phyloP scores from a whole-genome alignment of 2,329 filamentous ascomycete genomes.

The Blumeriella jaapii region DNA sequence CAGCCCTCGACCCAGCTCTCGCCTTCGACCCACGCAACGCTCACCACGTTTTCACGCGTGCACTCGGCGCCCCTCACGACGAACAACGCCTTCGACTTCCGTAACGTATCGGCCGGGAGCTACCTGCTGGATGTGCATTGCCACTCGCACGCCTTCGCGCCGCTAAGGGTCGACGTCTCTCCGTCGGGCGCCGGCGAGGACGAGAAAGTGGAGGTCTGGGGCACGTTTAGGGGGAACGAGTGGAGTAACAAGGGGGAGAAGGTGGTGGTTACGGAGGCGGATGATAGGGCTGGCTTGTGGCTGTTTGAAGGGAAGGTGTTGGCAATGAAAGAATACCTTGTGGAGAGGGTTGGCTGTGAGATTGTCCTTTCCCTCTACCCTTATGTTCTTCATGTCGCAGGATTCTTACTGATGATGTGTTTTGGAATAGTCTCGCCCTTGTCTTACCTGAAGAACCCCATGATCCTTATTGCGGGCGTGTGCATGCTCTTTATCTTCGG shows the following conservation, averaged over 20 bases:
- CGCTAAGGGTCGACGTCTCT: constrained; percentile 68
- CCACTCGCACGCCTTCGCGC: constrained; percentile 62
- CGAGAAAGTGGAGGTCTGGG: constrained; percentile 54
- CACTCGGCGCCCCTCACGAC: constrained; percentile 53
- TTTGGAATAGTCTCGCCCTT: constrained; percentile 56
- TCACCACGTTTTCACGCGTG: constrained; percentile 42
- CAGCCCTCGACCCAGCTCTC: constrained; percentile 34
- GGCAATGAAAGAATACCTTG: constrained; percentile 62
- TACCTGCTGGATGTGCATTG: constrained; percentile 78
- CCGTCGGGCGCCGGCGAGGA: too few species aligned
- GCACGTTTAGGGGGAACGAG: constrained; percentile 79
- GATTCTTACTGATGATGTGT: background rate
- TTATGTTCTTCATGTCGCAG: background rate
- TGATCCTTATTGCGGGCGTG: constrained; percentile 86
- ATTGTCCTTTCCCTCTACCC: constrained; percentile 17
- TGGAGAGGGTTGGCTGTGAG: constrained; percentile 66
- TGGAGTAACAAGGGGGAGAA: constrained; percentile 76
- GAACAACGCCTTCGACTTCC: constrained; percentile 64
- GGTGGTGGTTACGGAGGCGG: constrained; percentile 28
- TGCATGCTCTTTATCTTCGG: constrained; percentile 77
- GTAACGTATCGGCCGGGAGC: constrained; percentile 55
- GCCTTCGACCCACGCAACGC: constrained; percentile 51
- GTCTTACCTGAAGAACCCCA: constrained; percentile 80
- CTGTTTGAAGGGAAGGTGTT: constrained; percentile 34
- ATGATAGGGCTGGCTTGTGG: constrained; percentile 26